Conservation (phyloP, 192 early-diverging fungal genomes). For the Coemansia sp. region DNA sequence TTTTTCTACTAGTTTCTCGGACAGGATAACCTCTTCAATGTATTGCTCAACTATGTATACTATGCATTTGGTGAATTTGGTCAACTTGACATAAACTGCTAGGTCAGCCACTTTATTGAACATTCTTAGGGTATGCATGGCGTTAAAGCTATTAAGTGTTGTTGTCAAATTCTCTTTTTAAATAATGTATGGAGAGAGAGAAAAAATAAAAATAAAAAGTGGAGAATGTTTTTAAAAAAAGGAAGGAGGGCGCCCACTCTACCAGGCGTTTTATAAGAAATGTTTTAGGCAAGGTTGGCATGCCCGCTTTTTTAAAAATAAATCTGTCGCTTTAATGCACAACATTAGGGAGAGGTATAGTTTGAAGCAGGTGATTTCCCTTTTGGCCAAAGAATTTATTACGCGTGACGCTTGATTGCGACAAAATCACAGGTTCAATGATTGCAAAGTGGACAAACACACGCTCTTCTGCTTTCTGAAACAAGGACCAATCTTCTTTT, state of each 20-base stretch:
- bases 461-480: not conserved
- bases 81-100: not conserved
- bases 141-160: not conserved
- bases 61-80: not conserved
- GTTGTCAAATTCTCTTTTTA: not conserved
- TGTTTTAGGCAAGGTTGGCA: not conserved
- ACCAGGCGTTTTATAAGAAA: not conserved
- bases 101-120: not conserved
- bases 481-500: too few species aligned
- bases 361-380: not conserved
- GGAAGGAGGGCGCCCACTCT: not conserved
- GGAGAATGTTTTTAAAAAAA: not conserved
- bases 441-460: not conserved
- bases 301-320: not conserved
- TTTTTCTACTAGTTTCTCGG: not conserved
- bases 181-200: not conserved
- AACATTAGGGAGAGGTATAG: not conserved
- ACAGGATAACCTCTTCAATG: not conserved
- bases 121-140: not conserved
- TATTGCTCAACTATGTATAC: not conserved
- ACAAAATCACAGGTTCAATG: not conserved
- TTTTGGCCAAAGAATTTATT: not conserved
- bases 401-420: not conserved
- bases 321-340: too few species aligned
- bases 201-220: not conserved